Evolutionary conservation across 306 rosid species (phyloP).

Genomic region (Castanea mollissima): DNA sequence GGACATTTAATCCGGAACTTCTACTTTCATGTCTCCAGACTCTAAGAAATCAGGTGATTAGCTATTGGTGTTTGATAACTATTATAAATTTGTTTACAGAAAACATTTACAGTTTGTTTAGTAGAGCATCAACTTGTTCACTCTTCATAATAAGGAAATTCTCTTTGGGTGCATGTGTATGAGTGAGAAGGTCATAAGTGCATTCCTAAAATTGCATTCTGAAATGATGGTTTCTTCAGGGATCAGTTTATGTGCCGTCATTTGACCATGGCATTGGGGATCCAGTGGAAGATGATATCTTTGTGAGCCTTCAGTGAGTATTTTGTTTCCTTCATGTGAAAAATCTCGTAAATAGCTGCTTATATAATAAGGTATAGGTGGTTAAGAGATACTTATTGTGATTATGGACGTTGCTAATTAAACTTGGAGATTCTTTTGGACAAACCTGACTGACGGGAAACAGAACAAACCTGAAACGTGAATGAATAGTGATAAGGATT

Average conservation of each 20-base stretch:
- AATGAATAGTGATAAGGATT: neutral
- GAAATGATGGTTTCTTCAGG: conserved; percentile 54
- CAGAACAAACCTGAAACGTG: neutral
- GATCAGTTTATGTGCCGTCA: conserved; percentile 88
- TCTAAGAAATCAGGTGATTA: conserved; percentile 61
- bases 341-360: neutral
- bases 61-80: conserved; percentile 25
- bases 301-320: conserved; percentile 76
- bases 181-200: conserved; percentile 19
- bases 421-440: neutral
- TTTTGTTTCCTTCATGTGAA: conserved; percentile 15
- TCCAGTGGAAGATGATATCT: conserved; percentile 83
- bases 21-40: conserved; percentile 67
- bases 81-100: neutral
- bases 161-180: conserved; percentile 10
- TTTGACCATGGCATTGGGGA: conserved; percentile 93
- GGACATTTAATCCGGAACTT: conserved; percentile 85
- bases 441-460: neutral
- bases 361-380: neutral
- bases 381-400: neutral
- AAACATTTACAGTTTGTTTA: conserved; percentile 5
- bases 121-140: neutral
- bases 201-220: conserved; percentile 30
- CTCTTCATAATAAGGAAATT: neutral
- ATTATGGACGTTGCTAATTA: neutral